phyloP scores from a whole-genome alignment of 73 alveolate genomes.

The Paramecium tetraurelia region DNA sequence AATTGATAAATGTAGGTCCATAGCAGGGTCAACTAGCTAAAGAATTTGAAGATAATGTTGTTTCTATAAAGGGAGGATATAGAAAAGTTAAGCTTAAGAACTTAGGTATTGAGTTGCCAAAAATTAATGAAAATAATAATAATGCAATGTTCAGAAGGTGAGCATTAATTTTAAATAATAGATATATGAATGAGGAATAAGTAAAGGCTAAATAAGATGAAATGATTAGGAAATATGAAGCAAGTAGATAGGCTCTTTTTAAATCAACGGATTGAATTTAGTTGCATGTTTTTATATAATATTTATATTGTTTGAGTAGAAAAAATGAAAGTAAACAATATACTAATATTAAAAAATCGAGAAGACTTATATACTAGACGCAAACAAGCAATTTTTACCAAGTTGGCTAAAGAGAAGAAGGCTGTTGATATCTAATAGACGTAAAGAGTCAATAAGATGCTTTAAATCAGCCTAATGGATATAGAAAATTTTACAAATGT shows the following conservation, averaged over 20 bases:
- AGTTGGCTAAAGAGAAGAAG: neutral
- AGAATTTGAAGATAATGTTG: neutral
- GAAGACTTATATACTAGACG: neutral
- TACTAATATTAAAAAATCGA: neutral
- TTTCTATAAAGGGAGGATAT: constrained; percentile 2
- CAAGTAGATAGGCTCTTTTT: neutral
- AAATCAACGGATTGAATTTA: neutral
- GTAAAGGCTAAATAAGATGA: neutral
- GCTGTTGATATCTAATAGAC: neutral
- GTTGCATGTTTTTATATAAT: neutral
- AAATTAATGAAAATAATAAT: neutral
- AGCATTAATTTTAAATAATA: neutral
- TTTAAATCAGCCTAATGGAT: neutral
- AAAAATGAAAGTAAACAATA: neutral
- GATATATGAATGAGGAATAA: neutral
- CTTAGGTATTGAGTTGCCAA: neutral
- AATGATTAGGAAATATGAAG: neutral
- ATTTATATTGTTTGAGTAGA: neutral
- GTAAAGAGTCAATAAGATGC: neutral
- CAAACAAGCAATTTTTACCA: neutral
- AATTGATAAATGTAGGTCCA: neutral
- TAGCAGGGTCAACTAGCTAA: neutral
- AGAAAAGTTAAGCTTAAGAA: neutral
- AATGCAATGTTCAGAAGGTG: neutral
- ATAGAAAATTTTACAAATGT: neutral